Conservation (phyloP, 2,329 filamentous ascomycete genomes). For the Penicillium sp. region DNA sequence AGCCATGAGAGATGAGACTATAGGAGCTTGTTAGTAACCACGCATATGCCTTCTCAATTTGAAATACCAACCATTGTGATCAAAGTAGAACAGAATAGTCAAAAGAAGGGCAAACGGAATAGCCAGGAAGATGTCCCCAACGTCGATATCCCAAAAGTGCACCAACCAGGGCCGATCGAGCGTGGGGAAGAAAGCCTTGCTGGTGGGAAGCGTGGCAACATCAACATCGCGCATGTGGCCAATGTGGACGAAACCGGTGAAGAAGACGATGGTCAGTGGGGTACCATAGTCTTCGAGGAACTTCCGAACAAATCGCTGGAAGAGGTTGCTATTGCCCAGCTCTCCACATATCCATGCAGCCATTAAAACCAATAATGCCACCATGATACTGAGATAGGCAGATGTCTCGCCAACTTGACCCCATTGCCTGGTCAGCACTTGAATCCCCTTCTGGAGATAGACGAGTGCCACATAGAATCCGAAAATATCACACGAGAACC, state of each 20-base stretch:
- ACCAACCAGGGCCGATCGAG: conserved; percentile 68
- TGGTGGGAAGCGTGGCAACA: conserved; percentile 67
- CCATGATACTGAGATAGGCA: conserved; percentile 69
- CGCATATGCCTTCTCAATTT: no score
- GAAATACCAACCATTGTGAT: conserved; percentile 67
- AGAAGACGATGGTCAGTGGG: conserved; percentile 75
- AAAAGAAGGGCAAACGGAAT: conserved; percentile 80
- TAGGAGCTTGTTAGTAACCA: no score
- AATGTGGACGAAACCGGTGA: conserved; percentile 82
- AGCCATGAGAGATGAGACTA: conserved; percentile 74
- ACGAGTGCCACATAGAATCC: conserved; percentile 91
- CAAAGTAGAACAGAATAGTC: conserved; percentile 83
- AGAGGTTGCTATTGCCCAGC: conserved; percentile 64
- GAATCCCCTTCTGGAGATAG: conserved; percentile 84
- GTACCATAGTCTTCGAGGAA: conserved; percentile 89
- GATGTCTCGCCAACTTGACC: conserved; percentile 53
- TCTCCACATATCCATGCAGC: conserved; percentile 68
- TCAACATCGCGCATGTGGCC: conserved; percentile 70
- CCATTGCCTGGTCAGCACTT: conserved; percentile 74
- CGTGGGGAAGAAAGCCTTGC: conserved; percentile 73
- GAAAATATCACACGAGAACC: conserved; percentile 90
- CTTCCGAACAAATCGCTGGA: conserved; percentile 67
- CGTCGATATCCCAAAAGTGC: conserved; percentile 69
- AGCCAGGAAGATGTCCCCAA: conserved; percentile 70
- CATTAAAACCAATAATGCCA: conserved; percentile 71